These are phyloP conservation scores for Fusarium sp. DNA, from an alignment of 2,329 filamentous ascomycete species.

Conservation along the genomic window DNA sequence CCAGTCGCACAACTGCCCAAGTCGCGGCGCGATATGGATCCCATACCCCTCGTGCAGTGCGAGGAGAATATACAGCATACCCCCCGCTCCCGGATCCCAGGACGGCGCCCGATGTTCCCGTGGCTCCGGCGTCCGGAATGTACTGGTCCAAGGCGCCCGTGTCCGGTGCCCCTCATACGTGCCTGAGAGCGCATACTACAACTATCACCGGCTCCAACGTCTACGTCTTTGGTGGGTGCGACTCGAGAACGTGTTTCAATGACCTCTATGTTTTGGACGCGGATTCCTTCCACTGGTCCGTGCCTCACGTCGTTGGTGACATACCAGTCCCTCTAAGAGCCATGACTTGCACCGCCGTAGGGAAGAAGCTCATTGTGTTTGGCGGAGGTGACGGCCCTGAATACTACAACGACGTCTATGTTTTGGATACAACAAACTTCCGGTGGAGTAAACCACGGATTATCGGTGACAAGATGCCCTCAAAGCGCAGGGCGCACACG, in stretches of 20 bases:
- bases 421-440: constrained; percentile 78
- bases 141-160: constrained; percentile 76
- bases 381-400: constrained; percentile 77
- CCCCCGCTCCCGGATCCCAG: constrained; percentile 69
- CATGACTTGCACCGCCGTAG: constrained; percentile 79
- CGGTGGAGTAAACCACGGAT: constrained; percentile 74
- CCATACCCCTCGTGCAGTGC: constrained; percentile 44
- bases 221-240: constrained; percentile 77
- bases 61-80: constrained; percentile 61
- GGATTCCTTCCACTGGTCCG: constrained; percentile 77
- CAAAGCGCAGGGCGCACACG: constrained; percentile 74
- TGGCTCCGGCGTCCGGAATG: constrained; percentile 76
- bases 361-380: constrained; percentile 77
- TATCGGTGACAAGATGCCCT: constrained; percentile 68
- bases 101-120: constrained; percentile 69
- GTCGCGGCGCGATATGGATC: constrained; percentile 28
- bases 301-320: constrained; percentile 73
- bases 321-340: constrained; percentile 74
- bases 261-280: constrained; percentile 77
- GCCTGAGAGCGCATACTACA: constrained; percentile 74
- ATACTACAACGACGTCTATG: constrained; percentile 79
- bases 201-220: constrained; percentile 75
- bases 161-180: constrained; percentile 71
- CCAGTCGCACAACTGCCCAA: constrained; percentile 46
- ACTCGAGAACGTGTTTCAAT: constrained; percentile 75